Evolutionary conservation across 805 yeast species (phyloP).

Genomic region (Zygosaccharomyces siamensis): DNA sequence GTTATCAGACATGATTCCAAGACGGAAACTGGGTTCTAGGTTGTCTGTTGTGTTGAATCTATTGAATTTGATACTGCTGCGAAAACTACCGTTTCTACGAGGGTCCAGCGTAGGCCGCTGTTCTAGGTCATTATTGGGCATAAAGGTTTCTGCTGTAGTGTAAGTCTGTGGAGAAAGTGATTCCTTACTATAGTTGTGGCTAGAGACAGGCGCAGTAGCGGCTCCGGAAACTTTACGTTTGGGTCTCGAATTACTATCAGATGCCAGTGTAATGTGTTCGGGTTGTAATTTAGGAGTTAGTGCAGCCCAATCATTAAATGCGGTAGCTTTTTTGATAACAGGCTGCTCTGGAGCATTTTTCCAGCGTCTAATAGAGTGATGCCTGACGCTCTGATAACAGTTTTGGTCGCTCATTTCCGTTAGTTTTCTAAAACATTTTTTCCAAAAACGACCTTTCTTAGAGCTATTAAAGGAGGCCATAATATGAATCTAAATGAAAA

Average conservation of each 20-base stretch:
- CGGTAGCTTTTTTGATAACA: neutral
- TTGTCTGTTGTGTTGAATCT: neutral
- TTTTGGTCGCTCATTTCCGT: constrained; percentile 1
- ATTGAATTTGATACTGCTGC: neutral
- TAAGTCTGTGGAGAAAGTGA: constrained; percentile 1
- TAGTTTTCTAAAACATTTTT: constrained; percentile 1
- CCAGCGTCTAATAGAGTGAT: constrained; percentile 12
- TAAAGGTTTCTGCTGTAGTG: neutral
- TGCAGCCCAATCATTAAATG: neutral
- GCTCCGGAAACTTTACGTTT: constrained; percentile 2
- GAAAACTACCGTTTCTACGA: constrained; percentile 1
- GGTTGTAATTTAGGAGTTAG: neutral
- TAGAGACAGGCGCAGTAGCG: constrained; percentile 1
- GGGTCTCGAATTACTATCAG: neutral
- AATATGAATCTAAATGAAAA: neutral
- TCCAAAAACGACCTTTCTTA: constrained; percentile 1
- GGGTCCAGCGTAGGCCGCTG: constrained; percentile 4
- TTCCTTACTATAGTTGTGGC: neutral
- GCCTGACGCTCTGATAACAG: neutral
- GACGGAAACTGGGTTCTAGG: neutral
- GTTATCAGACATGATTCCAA: neutral
- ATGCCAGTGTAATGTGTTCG: neutral
- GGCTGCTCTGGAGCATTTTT: constrained; percentile 3
- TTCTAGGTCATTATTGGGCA: neutral
- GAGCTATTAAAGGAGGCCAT: neutral